Percentiles rank a stretch among this genome's conserved stretches.
phyloP scores from a whole-genome alignment of 1,284 basidiomycete species.

The Microbotryum violaceum region DNA sequence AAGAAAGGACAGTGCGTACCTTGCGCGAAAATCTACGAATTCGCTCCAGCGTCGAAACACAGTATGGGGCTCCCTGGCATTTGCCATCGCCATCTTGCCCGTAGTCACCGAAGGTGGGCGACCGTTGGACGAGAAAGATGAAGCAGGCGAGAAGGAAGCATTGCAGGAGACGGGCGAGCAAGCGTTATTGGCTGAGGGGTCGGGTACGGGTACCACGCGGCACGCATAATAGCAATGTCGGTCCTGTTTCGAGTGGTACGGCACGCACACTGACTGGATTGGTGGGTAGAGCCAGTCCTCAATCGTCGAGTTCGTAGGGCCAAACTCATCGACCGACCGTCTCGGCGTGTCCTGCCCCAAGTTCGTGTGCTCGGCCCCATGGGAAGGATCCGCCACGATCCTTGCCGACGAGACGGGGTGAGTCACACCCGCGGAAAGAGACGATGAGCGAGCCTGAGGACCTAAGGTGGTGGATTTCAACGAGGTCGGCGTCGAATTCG shows the following conservation, averaged over 20 bases:
- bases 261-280: constrained; percentile 28
- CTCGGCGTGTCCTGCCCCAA: no score
- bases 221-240: constrained; percentile 29
- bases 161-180: background rate
- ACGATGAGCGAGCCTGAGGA: no score
- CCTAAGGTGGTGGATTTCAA: background rate
- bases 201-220: constrained; percentile 22
- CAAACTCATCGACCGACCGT: no score
- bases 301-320: background rate
- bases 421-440: no score
- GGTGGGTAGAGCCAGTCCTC: constrained; percentile 1
- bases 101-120: constrained; percentile 8
- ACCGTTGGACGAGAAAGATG: background rate
- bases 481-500: background rate
- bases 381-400: no score
- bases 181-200: background rate
- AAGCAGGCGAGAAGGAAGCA: background rate
- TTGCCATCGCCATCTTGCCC: constrained; percentile 23
- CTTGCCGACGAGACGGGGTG: no score
- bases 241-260: constrained; percentile 27
- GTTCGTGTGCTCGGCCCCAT: no score
- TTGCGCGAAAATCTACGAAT: constrained; percentile 28
- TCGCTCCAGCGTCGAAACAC: constrained; percentile 32
- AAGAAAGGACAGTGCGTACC: constrained; percentile 7
- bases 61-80: constrained; percentile 28